Conservation (phyloP, 1,284 basidiomycete genomes). For the Psilocybe mexicana region DNA sequence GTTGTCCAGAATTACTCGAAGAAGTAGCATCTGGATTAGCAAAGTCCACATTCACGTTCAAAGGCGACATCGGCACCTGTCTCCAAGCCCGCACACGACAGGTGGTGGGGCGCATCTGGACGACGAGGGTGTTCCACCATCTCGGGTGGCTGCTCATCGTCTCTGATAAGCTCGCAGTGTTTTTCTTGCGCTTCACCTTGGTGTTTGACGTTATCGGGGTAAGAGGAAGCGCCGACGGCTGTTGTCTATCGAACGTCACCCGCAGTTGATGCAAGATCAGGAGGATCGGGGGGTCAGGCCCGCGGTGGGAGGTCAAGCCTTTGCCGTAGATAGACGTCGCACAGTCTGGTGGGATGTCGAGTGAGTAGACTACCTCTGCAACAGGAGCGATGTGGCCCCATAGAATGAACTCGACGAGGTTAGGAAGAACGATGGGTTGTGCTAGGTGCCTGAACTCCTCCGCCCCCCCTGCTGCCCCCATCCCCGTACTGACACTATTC, state of each 20-base stretch:
- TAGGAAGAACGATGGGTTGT: not conserved
- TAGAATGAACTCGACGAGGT: not conserved
- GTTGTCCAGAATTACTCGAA: not conserved
- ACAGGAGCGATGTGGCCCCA: not conserved
- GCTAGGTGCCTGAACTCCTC: not conserved
- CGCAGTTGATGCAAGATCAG: not conserved
- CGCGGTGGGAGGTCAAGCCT: not conserved
- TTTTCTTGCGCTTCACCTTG: no score
- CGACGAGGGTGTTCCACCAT: not conserved
- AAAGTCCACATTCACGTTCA: not conserved
- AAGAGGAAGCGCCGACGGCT: not conserved
- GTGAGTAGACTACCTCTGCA: not conserved
- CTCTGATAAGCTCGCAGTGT: no score
- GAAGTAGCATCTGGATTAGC: not conserved
- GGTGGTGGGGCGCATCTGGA: not conserved
- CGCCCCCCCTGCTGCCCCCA: no score
- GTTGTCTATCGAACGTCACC: not conserved
- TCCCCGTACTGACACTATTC: no score
- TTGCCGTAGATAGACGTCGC: not conserved
- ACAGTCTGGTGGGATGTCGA: not conserved
- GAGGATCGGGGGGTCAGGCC: not conserved
- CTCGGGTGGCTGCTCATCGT: not conserved
- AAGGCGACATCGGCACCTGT: not conserved
- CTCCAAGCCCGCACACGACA: not conserved
- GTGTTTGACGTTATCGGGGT: no score